Percentiles rank a stretch among this genome's conserved stretches.
These are phyloP conservation scores for Pelargonium fulgidum DNA, from an alignment of 441 rosid genomes.

Conservation along the genomic window DNA sequence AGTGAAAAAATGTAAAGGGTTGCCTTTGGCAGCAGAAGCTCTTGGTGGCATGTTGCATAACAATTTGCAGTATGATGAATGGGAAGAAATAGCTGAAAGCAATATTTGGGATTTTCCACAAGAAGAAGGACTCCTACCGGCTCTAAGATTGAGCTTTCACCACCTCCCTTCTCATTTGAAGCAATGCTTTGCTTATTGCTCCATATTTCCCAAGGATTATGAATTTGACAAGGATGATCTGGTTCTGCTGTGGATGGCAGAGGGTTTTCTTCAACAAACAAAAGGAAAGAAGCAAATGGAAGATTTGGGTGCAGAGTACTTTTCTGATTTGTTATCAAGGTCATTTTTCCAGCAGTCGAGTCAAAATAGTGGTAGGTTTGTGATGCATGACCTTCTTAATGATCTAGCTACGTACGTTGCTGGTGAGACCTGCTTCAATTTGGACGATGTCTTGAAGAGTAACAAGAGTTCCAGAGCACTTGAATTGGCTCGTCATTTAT, in stretches of 20 bases:
- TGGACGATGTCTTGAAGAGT: not conserved
- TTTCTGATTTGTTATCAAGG: not conserved
- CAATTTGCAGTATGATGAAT: not conserved
- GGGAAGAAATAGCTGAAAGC: conserved; percentile 9
- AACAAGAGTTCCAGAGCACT: not conserved
- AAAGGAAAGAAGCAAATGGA: conserved; percentile 12
- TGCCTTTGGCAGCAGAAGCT: conserved; percentile 17
- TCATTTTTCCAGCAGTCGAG: conserved; percentile 16
- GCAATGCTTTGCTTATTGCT: conserved; percentile 18
- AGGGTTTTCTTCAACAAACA: conserved; percentile 1
- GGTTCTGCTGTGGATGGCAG: conserved; percentile 19
- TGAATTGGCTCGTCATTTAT: not conserved
- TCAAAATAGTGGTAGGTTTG: not conserved
- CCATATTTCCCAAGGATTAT: conserved; percentile 14
- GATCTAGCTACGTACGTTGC: conserved; percentile 14
- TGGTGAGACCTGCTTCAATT: not conserved
- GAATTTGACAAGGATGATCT: not conserved
- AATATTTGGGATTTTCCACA: conserved; percentile 13
- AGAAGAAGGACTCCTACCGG: not conserved
- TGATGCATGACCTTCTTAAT: conserved; percentile 22
- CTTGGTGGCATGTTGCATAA: conserved; percentile 12
- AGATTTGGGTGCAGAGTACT: conserved; percentile 4
- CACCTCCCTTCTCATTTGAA: not conserved
- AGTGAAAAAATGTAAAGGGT: conserved; percentile 16
- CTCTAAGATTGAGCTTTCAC: conserved; percentile 17